Evolutionary conservation across 2,329 filamentous ascomycete genomes (phyloP).

Genomic region (Ambrosiella cleistominuta): DNA sequence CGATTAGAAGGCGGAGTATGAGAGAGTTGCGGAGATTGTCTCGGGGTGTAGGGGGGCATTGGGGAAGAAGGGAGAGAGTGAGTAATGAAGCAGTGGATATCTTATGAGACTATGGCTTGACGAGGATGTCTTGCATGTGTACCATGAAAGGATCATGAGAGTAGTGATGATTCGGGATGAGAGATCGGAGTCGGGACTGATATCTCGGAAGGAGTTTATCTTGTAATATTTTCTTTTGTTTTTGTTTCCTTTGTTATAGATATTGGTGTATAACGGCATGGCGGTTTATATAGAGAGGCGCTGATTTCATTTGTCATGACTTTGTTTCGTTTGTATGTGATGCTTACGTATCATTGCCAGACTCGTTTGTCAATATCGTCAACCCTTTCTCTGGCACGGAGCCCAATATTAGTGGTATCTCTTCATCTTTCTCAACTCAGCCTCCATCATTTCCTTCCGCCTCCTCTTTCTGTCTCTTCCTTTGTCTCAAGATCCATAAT

Average conservation of each 20-base stretch:
- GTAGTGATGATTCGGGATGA: no score
- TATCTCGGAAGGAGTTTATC: background rate
- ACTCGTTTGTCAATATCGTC: background rate
- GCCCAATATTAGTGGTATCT: no score
- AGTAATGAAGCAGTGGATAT: background rate
- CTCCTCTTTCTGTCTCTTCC: background rate
- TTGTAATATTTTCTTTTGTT: background rate
- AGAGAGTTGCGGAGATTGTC: background rate
- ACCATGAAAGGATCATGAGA: no score
- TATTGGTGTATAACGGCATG: background rate
- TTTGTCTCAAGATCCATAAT: background rate
- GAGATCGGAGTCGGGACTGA: no score
- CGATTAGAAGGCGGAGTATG: background rate
- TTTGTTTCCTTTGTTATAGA: conserved; percentile 4
- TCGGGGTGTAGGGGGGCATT: background rate
- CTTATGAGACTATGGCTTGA: no score
- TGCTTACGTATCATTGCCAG: no score
- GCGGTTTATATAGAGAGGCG: background rate
- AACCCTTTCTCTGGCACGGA: background rate
- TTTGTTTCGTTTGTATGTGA: no score
- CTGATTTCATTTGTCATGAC: no score
- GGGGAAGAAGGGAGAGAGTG: background rate
- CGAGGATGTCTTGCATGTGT: no score
- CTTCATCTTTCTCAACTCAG: background rate
- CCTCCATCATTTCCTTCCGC: background rate